Conservation (phyloP, 2,329 filamentous ascomycete species). For the Fusarium pseudocircinatum region DNA sequence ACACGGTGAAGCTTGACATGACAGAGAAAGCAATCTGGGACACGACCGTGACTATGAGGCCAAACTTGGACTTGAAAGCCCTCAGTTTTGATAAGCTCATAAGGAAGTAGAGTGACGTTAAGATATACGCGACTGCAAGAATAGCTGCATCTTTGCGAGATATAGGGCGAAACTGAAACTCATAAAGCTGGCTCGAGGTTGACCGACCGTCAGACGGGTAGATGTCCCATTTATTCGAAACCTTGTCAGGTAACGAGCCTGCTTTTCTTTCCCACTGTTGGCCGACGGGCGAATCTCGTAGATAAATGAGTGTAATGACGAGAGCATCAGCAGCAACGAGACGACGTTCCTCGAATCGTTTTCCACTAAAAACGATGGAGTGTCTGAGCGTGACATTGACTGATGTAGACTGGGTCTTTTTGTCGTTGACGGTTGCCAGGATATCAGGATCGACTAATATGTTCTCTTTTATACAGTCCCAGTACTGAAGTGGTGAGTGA, state of each 20-base stretch:
- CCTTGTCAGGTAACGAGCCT: conserved; percentile 59
- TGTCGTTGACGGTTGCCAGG: conserved; percentile 74
- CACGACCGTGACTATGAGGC: conserved; percentile 75
- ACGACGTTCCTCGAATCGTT: conserved; percentile 73
- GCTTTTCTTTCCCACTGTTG: conserved; percentile 72
- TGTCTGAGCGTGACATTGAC: conserved; percentile 80
- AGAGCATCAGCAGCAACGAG: conserved; percentile 79
- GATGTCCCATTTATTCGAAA: conserved; percentile 68
- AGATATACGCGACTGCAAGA: conserved; percentile 71
- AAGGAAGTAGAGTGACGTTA: conserved; percentile 72
- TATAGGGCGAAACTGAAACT: conserved; percentile 81
- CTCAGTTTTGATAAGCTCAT: conserved; percentile 73
- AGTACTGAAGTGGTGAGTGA: conserved; percentile 85
- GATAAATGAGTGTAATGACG: conserved; percentile 80
- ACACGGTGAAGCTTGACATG: conserved; percentile 82
- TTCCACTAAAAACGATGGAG: conserved; percentile 85
- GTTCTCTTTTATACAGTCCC: conserved; percentile 71
- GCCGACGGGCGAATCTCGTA: conserved; percentile 70
- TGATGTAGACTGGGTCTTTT: conserved; percentile 68
- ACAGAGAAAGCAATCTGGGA: conserved; percentile 77
- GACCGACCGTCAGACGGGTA: conserved; percentile 69
- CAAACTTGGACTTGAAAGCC: conserved; percentile 79
- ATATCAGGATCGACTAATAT: conserved; percentile 71
- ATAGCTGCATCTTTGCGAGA: conserved; percentile 72
- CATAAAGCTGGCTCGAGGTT: conserved; percentile 70